Evolutionary conservation across 2,329 filamentous ascomycete species (phyloP).

Genomic region (Alternaria sp.): DNA sequence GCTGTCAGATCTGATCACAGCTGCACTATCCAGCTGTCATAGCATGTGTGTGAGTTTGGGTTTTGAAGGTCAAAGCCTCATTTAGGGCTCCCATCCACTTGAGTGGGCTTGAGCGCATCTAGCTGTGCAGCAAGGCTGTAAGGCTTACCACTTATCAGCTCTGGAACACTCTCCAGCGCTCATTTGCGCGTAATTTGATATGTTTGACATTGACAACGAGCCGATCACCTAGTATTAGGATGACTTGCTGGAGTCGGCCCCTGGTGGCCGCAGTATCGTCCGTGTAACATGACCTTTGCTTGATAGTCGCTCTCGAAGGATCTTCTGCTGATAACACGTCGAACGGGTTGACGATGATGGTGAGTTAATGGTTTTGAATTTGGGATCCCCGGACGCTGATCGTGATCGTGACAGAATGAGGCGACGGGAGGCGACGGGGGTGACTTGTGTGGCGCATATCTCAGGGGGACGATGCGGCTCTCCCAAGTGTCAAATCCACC

Average conservation of each 20-base stretch:
- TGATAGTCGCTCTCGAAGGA: not conserved
- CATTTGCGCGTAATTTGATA: not conserved
- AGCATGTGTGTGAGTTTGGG: not conserved
- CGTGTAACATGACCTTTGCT: not conserved
- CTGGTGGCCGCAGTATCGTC: not conserved
- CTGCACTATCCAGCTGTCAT: not conserved
- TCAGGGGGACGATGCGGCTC: not conserved
- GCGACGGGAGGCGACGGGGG: not conserved
- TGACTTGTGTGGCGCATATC: not conserved
- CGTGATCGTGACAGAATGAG: not conserved
- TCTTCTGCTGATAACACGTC: not conserved
- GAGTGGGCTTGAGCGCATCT: not conserved
- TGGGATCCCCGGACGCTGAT: not conserved
- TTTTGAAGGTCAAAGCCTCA: not conserved
- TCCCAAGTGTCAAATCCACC: not conserved
- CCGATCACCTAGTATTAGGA: not conserved
- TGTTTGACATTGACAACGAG: not conserved
- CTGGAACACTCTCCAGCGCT: not conserved
- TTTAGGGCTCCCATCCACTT: not conserved
- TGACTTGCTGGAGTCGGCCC: not conserved
- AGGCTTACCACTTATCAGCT: not conserved
- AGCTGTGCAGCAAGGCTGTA: not conserved
- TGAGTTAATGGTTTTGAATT: not conserved
- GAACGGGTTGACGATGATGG: not conserved
- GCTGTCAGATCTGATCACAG: not conserved